These are phyloP conservation scores for Kodamaea restingae DNA, from an alignment of 805 yeast species.

Conservation along the genomic window DNA sequence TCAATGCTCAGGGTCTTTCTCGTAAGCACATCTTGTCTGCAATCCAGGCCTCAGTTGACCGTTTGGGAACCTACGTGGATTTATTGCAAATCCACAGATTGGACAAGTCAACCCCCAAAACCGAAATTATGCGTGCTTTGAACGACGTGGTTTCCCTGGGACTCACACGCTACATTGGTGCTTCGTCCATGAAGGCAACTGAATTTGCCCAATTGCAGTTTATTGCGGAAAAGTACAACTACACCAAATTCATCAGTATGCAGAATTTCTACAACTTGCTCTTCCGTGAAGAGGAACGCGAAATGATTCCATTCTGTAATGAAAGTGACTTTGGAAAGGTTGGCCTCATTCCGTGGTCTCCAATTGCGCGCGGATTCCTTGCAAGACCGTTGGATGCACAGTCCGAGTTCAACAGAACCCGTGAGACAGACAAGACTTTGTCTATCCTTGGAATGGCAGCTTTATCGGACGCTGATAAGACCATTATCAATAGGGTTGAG, in stretches of 20 bases:
- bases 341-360: conserved; percentile 61
- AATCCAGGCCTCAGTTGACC: conserved; percentile 34
- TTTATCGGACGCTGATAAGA: too few species aligned
- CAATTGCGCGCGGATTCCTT: conserved; percentile 51
- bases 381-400: conserved; percentile 40
- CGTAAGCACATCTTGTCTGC: conserved; percentile 48
- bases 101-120: conserved; percentile 45
- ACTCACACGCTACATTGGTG: conserved; percentile 55
- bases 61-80: conserved; percentile 53
- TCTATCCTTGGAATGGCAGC: too few species aligned
- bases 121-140: conserved; percentile 55
- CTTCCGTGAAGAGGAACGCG: conserved; percentile 63
- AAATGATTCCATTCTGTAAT: conserved; percentile 51
- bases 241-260: conserved; percentile 57
- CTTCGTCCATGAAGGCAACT: conserved; percentile 55
- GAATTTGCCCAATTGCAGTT: conserved; percentile 54
- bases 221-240: conserved; percentile 52
- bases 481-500: conserved; percentile 48
- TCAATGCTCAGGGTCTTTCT: conserved; percentile 40
- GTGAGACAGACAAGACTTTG: too few species aligned
- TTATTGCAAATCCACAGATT: conserved; percentile 56
- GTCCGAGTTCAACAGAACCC: too few species aligned
- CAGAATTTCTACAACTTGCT: conserved; percentile 56
- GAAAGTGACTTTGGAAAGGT: conserved; percentile 42
- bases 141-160: conserved; percentile 50